Percentiles rank a stretch among this genome's conserved stretches.
These are phyloP conservation scores for Colletotrichum spinosum DNA, from an alignment of 2,329 filamentous ascomycete genomes.

Conservation along the genomic window DNA sequence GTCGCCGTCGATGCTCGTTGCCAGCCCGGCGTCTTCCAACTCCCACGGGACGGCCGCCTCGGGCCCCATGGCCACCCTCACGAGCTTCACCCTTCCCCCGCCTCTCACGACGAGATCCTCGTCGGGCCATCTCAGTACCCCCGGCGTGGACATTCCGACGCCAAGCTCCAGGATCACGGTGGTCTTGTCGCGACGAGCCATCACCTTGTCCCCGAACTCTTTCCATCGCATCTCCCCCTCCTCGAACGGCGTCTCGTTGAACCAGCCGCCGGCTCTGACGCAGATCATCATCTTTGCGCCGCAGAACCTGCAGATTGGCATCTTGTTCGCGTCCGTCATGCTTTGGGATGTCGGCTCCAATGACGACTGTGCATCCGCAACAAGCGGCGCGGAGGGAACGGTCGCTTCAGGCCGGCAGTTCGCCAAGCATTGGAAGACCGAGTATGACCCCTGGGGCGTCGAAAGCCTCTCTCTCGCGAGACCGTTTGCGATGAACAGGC, in stretches of 20 bases:
- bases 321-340: conserved; percentile 34
- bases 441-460: conserved; percentile 47
- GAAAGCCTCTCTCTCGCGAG: conserved; percentile 41
- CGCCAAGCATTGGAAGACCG: conserved; percentile 44
- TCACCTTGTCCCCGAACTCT: conserved; percentile 23
- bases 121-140: conserved; percentile 39
- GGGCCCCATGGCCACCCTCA: conserved; percentile 38
- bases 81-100: conserved; percentile 33
- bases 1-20: conserved; percentile 38
- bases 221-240: conserved; percentile 35
- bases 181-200: conserved; percentile 11
- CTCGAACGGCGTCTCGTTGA: conserved; percentile 39
- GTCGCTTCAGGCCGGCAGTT: conserved; percentile 45
- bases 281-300: conserved; percentile 38
- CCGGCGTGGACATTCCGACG: conserved; percentile 39
- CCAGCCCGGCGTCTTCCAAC: conserved; percentile 35
- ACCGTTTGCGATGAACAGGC: conserved; percentile 45
- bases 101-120: conserved; percentile 34
- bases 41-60: conserved; percentile 36
- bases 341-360: conserved; percentile 41
- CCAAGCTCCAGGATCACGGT: conserved; percentile 39
- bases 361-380: conserved; percentile 40
- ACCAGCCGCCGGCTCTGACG: conserved; percentile 39
- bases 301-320: conserved; percentile 38
- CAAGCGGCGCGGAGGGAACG: conserved; percentile 39